Base-by-base conservation (phyloP, 495 filamentous ascomycete species). In the Xylaria sp. region DNA sequence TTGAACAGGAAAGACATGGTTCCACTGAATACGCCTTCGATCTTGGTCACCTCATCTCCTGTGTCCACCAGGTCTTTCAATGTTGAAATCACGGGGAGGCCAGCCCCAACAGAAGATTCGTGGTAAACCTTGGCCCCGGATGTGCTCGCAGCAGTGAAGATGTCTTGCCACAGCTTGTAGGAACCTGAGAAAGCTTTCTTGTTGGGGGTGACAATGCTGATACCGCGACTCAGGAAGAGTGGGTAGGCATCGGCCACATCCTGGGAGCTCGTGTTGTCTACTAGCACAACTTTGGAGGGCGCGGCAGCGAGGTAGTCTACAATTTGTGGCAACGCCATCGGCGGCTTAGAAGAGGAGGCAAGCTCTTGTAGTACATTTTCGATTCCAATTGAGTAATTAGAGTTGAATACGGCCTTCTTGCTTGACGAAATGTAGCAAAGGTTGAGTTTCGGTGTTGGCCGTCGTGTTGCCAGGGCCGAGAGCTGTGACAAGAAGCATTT, bases 1-100 rank as follows among this genome's bases (percentile, higher is more conserved):
- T 98, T 98, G 87, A 99, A 99, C 15, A 98, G 85, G 88, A 97
- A 98, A 46, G 91, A 93, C 86, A 98, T 93, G 6, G 96, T 98
- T 67, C 96, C 96, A 59, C 92, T 95, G 83, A 98, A 98, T 15
- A 99, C 94, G 69, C 95, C 96, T 85, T 98, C 95, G 71, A 99
- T 97, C 78, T 88, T 92, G 67, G 84, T 90, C 1, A 98, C 90
- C 76, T 93, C 84, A 77, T 98, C 96, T 24, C 96, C 96, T 0
- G 96, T 98, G 35, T 92, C 90, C 15, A 97, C 85, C 5, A 99
- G 86, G 73, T 98, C 96, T 71, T 91, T 92, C 46, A 99, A 85
- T 0, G 96, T 97, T 58, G 92, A 96, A 69, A 98, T 89, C 35
- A 98, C 91, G 3, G 96, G 96, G 9, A 99, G 87, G 5, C 95